phyloP scores from a whole-genome alignment of 306 rosid genomes.

The Quercus robur region DNA sequence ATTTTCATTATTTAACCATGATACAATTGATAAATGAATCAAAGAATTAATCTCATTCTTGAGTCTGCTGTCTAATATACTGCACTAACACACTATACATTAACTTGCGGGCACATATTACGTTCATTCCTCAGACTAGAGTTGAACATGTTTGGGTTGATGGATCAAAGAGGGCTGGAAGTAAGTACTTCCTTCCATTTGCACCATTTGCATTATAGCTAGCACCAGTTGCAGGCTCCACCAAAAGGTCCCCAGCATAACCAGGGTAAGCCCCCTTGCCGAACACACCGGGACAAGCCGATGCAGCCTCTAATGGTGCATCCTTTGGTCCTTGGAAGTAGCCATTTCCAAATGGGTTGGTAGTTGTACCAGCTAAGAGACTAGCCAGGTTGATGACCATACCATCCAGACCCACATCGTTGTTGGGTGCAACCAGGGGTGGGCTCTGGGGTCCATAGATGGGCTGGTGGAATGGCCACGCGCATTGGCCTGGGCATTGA shows the following conservation, averaged over 20 bases:
- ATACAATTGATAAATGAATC: constrained; percentile 3
- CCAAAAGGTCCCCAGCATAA: constrained; percentile 42
- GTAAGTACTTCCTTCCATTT: constrained; percentile 50
- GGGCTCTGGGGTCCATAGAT: constrained; percentile 55
- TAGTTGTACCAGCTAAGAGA: constrained; percentile 49
- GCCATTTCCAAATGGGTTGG: constrained; percentile 69
- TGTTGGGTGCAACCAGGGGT: constrained; percentile 56
- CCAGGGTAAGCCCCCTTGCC: constrained; percentile 68
- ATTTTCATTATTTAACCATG: neutral
- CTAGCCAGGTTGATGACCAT: constrained; percentile 56
- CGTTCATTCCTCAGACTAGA: constrained; percentile 17
- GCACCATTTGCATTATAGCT: constrained; percentile 51
- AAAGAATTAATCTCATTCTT: constrained; percentile 5
- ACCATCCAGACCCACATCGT: constrained; percentile 68
- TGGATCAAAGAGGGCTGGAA: constrained; percentile 62
- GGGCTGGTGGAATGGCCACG: constrained; percentile 69
- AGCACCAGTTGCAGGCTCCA: constrained; percentile 40
- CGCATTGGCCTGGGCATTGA: constrained; percentile 68
- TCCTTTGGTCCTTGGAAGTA: constrained; percentile 57
- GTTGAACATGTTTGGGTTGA: constrained; percentile 44
- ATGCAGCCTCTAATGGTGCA: constrained; percentile 60
- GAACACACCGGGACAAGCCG: constrained; percentile 55
- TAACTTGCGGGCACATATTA: neutral
- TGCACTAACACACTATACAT: no score
- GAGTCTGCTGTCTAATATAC: neutral